Evolutionary conservation across 2,329 filamentous ascomycete genomes (phyloP).

Genomic region (Epichloe sylvatica): DNA sequence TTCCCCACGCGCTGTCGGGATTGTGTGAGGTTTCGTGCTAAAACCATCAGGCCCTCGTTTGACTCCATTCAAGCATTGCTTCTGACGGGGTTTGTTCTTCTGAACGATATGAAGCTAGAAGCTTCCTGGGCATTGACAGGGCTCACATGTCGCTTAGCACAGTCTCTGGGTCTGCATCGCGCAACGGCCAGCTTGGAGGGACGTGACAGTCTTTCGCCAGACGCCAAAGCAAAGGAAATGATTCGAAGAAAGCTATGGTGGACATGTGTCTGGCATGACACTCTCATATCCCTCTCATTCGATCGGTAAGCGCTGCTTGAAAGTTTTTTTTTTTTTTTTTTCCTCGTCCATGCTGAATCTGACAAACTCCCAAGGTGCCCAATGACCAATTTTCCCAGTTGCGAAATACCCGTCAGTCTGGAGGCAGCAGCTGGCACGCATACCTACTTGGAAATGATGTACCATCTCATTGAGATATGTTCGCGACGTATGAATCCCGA

Average conservation of each 20-base stretch:
- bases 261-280: slow-evolving; percentile 55
- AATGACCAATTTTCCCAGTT: slow-evolving; percentile 46
- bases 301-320: slow-evolving; percentile 31
- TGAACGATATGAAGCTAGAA: slow-evolving; percentile 58
- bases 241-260: slow-evolving; percentile 45
- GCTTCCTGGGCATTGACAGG: slow-evolving; percentile 53
- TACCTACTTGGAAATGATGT: slow-evolving; percentile 51
- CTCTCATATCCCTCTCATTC: slow-evolving; percentile 50
- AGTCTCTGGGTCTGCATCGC: slow-evolving; percentile 48
- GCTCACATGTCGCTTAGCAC: slow-evolving; percentile 49
- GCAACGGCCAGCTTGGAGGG: slow-evolving; percentile 27
- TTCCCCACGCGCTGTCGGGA: slow-evolving; percentile 23
- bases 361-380: slow-evolving; percentile 34
- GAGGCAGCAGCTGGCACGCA: slow-evolving; percentile 32
- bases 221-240: slow-evolving; percentile 37
- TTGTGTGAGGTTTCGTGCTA: not conserved
- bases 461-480: slow-evolving; percentile 48
- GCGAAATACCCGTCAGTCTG: slow-evolving; percentile 35
- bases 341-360: not conserved
- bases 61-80: slow-evolving; percentile 52
- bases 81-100: slow-evolving; percentile 47
- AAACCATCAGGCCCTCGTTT: slow-evolving; percentile 38
- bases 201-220: slow-evolving; percentile 28
- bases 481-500: slow-evolving; percentile 44
- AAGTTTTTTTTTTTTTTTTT: not conserved